Base-by-base conservation (phyloP, 2,329 filamentous ascomycete genomes). In the Fusarium oligoseptatum region DNA sequence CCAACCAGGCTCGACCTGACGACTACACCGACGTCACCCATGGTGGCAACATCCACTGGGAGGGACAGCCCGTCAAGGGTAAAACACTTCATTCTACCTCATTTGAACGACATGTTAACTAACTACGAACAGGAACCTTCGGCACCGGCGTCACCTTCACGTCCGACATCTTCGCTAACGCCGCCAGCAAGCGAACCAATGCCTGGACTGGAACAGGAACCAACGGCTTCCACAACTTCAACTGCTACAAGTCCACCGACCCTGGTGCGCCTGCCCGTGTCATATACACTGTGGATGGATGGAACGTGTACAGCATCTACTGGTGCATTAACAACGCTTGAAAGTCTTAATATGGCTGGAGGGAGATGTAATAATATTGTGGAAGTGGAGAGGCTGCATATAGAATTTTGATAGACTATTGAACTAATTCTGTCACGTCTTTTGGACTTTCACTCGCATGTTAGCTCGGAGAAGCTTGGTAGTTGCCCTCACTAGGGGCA, bases 11-110 rank as follows among this genome's bases (percentile, higher is more conserved):
- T 29, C 56, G 34, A 9, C 56, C 56, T 15, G 36, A 58, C 17
- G 56, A 58, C 22, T 58, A 58, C 56, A 58, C 15, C 22, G 56
- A 58, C 36, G 56, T 58, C 15, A 39, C 56, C 36, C 56, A 58
- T 3, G 56, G 56, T 3, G 29, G 56, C 36, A 58, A 58, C 15
- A 39, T 39, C 0, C 34, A 39, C 56, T 58, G 56, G 56, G 56
- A 58, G 36, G 56, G 56, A 9, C 56, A 58, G 15, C 34, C 32
- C 4, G 34, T 58, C 2, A 58, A 58, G 56, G 56, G 56, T 58
- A 29, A 37, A 6, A 0, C 56, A 37, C 20, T 17, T 37, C n/a
- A 37, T 37, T 4, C 6, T 17, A 29, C 8, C 2, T 9, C 1
- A 1, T 10, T 27, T 24, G 20, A 57, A 17, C n/a, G 2, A 14